Base-by-base conservation (phyloP, 2,329 filamentous ascomycete species). In the Macrophomina pseudophaseolina region DNA sequence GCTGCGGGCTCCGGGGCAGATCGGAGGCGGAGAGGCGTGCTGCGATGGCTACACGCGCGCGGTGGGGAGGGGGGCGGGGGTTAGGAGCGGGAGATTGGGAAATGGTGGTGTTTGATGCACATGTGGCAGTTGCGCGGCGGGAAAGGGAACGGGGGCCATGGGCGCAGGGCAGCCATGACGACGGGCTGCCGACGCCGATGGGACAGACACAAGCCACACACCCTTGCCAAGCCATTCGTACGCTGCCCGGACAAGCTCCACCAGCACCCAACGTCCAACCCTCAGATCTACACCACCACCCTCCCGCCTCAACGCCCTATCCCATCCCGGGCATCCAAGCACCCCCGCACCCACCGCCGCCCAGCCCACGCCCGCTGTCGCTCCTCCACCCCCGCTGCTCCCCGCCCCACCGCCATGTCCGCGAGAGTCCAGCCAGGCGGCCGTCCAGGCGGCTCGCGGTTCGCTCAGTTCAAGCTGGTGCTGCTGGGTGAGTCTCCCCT, bases 401-500 rank as follows among this genome's bases (percentile, higher is more conserved):
- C 67, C 49, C 56, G 38, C 66, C 51, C 68, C 72, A 74, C 54
- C 79, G 58, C 58, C 58, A 98, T 98, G 94, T 91, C 94, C 82
- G 87, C 91, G 80, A 89, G 93, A 88, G 88, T 89, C 83, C 89
- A 86, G 88, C 90, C 89, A 88, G 85, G 85, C 77, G 85, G 83
- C 75, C 84, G 88, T 71, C 85, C 87, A 68, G 86, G 86, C 75
- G 87, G 76, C 71, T 78, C 91, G 81, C 90, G 94, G 76, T 98
- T 99, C 82, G 94, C 95, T 75, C 95, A 99, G 86, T 99, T 99
- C 85, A 99, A 99, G 87, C 88, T 99, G 74, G 95, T 99, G 72
- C 86, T 99, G 77, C 87, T 99, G 71, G 95, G 95, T 98, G 87
- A 73, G 90, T 48, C 63, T 62, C 60, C n/a, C 67, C 65, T 59